Base-by-base conservation (phyloP, 1,284 basidiomycete genomes). In the Marasmius sp. region DNA sequence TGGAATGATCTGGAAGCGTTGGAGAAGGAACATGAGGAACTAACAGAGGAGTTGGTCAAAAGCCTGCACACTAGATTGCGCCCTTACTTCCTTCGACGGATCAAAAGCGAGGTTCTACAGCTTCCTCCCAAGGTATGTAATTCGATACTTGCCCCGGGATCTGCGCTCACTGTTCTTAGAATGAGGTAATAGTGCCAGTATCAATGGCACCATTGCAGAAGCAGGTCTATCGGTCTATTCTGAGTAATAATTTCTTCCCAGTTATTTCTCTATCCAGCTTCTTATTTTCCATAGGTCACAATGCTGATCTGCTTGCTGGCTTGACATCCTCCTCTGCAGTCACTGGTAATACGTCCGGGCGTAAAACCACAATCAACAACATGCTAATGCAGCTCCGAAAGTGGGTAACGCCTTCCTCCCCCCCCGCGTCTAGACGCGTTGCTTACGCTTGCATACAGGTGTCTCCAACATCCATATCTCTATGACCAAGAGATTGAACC, bases 61-160 rank as follows among this genome's bases (percentile, higher is more conserved):
- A 84, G 93, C 61, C 79, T 98, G 33, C 95, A 97, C 69, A 79
- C 79, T 33, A 80, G 80, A 68, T 79, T 98, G 51, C 86, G 92
- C 65, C 95, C 95, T 0, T 98, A 97, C 72, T 97, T 98, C 77
- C 78, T 98, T 43, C 90, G 96, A 10, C 89, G 96, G 20, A 87
- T 94, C 69, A 98, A 98, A 77, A 91, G 89, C 63, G 93, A 97
- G 70, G 96, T 98, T 1, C 82, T 98, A 39, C 86, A 94, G 66
- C 83, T 98, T 12, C 96, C 97, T 20, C 93, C 94, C 0, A 96
- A 97, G 83, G 94, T 94, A 27, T 2, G 2, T 63, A 57, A 37
- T 41, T 27, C 33, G 16, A 58, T 16, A 48, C 37, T 49, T 38
- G 18, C 34, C 50, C n/a, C 58, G 65, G 38, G 49, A 59, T 51